Evolutionary conservation across 2,329 filamentous ascomycete species (phyloP).

Genomic region (Aspergillus sp.): DNA sequence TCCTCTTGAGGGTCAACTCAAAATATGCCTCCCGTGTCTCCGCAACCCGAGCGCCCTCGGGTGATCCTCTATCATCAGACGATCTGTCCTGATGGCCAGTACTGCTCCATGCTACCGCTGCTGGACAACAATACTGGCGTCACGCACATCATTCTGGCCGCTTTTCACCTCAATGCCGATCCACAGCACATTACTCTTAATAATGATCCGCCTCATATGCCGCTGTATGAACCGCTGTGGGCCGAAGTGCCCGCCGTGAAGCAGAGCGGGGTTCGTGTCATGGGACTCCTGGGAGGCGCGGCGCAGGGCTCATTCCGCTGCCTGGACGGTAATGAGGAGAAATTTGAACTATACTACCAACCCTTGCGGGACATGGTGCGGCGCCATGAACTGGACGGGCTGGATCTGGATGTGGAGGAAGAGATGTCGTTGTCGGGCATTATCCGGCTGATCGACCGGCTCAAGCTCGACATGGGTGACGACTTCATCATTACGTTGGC

Average conservation of each 20-base stretch:
- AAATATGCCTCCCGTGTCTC: conserved; percentile 43
- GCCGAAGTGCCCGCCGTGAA: conserved; percentile 73
- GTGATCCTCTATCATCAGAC: conserved; percentile 64
- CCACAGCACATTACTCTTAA: conserved; percentile 74
- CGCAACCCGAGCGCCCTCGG: conserved; percentile 32
- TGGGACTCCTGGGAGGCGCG: conserved; percentile 86
- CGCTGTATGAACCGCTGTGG: conserved; percentile 73
- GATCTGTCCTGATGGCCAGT: conserved; percentile 56
- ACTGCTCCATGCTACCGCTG: conserved; percentile 64
- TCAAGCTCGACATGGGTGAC: conserved; percentile 54
- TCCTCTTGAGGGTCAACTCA: background rate
- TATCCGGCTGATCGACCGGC: conserved; percentile 66
- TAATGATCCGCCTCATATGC: conserved; percentile 69
- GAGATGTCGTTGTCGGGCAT: conserved; percentile 67
- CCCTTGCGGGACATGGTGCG: conserved; percentile 68
- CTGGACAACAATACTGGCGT: conserved; percentile 60
- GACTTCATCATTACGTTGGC: conserved; percentile 77
- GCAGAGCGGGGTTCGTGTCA: conserved; percentile 71
- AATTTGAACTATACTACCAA: conserved; percentile 72
- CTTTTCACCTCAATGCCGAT: conserved; percentile 75
- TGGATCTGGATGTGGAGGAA: conserved; percentile 83
- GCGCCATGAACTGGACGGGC: conserved; percentile 63
- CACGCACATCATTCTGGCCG: conserved; percentile 84
- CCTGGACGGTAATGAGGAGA: conserved; percentile 57
- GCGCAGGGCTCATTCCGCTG: conserved; percentile 71